Evolutionary conservation across 2,329 filamentous ascomycete species (phyloP).

Genomic region (Microdochium bolleyi): DNA sequence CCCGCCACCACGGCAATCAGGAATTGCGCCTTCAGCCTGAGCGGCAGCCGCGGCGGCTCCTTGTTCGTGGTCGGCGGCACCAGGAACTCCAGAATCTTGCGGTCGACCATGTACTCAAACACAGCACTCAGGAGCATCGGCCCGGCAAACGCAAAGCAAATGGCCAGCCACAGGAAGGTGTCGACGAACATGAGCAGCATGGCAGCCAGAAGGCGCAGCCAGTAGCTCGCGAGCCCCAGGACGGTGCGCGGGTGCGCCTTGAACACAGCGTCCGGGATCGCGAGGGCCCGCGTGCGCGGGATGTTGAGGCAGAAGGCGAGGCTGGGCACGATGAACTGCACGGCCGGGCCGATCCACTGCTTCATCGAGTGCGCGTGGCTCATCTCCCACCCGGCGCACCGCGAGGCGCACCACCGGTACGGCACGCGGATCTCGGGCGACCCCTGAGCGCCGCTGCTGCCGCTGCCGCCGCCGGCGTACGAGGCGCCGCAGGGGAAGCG

Average conservation of each 20-base stretch:
- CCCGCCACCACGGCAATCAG: conserved; percentile 19
- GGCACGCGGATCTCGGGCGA: conserved; percentile 13
- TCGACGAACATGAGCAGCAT: conserved; percentile 14
- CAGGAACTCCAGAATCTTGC: conserved; percentile 19
- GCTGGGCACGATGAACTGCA: conserved; percentile 25
- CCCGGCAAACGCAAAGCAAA: conserved; percentile 19
- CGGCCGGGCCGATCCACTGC: conserved; percentile 24
- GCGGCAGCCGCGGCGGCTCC: conserved; percentile 6
- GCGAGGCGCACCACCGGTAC: conserved; percentile 18
- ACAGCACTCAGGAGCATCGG: conserved; percentile 19
- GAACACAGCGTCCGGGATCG: conserved; percentile 34
- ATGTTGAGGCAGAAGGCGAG: conserved; percentile 26
- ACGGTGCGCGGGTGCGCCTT: conserved; percentile 53
- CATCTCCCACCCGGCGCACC: conserved; percentile 20
- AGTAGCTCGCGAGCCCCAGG: conserved; percentile 17
- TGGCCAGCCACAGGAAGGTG: conserved; percentile 16
- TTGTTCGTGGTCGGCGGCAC: conserved; percentile 7
- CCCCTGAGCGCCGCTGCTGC: conserved; percentile 5
- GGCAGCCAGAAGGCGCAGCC: conserved; percentile 15
- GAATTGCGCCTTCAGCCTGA: conserved; percentile 15
- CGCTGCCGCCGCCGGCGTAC: conserved; percentile 9
- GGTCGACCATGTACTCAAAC: conserved; percentile 20
- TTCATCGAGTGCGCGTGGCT: conserved; percentile 14
- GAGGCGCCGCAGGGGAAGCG: conserved; percentile 18
- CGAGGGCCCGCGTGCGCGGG: conserved; percentile 20